A percentile compares a stretch with the other conserved stretches of the same genome.
Evolutionary conservation across 2,329 filamentous ascomycete genomes (phyloP).

Genomic region (Aschersonia sp.): DNA sequence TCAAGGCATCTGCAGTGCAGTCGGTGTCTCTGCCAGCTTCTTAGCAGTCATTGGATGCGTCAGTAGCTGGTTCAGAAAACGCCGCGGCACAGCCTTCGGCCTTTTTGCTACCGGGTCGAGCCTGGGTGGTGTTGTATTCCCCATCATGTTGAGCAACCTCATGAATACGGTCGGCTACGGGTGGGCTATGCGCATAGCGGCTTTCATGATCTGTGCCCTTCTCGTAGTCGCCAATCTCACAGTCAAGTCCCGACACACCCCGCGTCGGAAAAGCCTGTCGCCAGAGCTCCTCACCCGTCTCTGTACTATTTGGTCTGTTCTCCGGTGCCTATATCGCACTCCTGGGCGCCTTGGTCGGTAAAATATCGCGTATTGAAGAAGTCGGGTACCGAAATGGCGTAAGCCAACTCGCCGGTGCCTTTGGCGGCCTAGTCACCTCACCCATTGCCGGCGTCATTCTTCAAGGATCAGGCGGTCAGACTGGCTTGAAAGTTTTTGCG

Average conservation of each 20-base stretch:
- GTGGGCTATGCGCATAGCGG: constrained; percentile 23
- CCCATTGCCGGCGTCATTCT: constrained; percentile 10
- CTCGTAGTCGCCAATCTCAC: constrained; percentile 19
- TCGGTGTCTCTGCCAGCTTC: constrained; percentile 20
- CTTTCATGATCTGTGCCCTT: constrained; percentile 20
- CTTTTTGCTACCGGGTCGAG: constrained; percentile 19
- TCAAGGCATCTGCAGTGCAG: constrained; percentile 21
- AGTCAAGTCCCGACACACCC: constrained; percentile 12
- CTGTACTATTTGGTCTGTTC: constrained; percentile 14
- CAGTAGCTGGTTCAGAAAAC: constrained; percentile 19
- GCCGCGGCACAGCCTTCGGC: constrained; percentile 19
- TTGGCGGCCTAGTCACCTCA: constrained; percentile 7
- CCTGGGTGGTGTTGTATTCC: constrained; percentile 24
- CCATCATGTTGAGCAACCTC: constrained; percentile 22
- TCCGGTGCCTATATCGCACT: constrained; percentile 15
- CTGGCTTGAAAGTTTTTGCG: constrained; percentile 7
- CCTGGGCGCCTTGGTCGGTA: constrained; percentile 14
- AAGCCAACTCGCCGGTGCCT: constrained; percentile 5
- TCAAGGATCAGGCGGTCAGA: constrained; percentile 4
- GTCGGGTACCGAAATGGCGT: constrained; percentile 38
- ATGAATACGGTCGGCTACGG: constrained; percentile 20
- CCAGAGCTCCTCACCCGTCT: constrained; percentile 2
- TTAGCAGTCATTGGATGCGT: constrained; percentile 17
- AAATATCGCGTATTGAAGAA: constrained; percentile 37
- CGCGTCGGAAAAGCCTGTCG: constrained; percentile 1